Evolutionary conservation across 2,329 filamentous ascomycete genomes (phyloP).

Genomic region (Aspergillus quadrilineatus): DNA sequence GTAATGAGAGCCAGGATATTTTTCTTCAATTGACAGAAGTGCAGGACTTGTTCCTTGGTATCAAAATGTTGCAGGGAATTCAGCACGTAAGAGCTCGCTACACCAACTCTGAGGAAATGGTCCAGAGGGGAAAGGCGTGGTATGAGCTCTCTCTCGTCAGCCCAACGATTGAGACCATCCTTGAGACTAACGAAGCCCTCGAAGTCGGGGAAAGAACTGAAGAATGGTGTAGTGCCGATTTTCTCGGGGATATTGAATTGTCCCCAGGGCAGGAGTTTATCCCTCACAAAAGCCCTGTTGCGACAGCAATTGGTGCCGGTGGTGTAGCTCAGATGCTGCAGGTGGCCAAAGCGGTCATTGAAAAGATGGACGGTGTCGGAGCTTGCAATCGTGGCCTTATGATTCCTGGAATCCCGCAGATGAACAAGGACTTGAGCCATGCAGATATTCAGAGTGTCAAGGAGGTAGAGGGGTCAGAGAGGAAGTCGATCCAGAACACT

Average conservation of each 20-base stretch:
- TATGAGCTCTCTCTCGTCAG: conserved; percentile 42
- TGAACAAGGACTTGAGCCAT: conserved; percentile 15
- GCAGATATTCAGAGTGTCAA: conserved; percentile 24
- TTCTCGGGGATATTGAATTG: conserved; percentile 28
- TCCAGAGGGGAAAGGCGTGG: conserved; percentile 35
- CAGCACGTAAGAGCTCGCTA: conserved; percentile 31
- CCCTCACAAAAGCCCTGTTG: conserved; percentile 18
- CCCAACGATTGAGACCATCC: conserved; percentile 32
- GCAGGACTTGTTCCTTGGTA: conserved; percentile 35
- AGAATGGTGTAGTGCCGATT: conserved; percentile 30
- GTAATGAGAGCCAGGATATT: conserved; percentile 22
- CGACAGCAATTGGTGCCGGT: conserved; percentile 26
- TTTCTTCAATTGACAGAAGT: conserved; percentile 40
- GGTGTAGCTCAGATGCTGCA: conserved; percentile 31
- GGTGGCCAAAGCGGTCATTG: conserved; percentile 33
- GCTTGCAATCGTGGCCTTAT: conserved; percentile 25
- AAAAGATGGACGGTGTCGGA: conserved; percentile 41
- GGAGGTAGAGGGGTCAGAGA: conserved; percentile 19
- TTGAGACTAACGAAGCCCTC: conserved; percentile 34
- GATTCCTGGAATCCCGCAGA: background rate
- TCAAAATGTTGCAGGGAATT: conserved; percentile 20
- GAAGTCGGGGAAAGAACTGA: conserved; percentile 36
- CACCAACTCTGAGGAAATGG: conserved; percentile 28
- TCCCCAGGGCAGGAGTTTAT: conserved; percentile 10
- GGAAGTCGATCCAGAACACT: background rate